A percentile compares a stretch with the other conserved stretches of the same genome.
Evolutionary conservation across 352 stramenopile species (phyloP).

Genomic region (Poterioochromonas sp.): DNA sequence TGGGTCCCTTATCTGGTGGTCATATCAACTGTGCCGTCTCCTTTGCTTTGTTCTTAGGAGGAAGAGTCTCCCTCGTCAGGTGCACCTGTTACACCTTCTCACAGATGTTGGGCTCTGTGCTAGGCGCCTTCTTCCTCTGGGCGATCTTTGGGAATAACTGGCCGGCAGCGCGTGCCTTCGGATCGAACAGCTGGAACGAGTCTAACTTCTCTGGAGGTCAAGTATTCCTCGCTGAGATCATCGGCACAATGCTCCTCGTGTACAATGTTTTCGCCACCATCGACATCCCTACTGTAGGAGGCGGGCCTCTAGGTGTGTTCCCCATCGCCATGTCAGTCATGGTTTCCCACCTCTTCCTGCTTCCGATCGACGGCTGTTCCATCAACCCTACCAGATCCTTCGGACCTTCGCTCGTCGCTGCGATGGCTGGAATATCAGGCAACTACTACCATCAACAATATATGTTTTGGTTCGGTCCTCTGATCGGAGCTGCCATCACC

Average conservation of each 20-base stretch:
- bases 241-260: slow-evolving; percentile 15
- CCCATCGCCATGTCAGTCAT: slow-evolving; percentile 28
- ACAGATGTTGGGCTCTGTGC: slow-evolving; percentile 19
- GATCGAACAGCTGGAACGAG: slow-evolving; percentile 24
- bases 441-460: slow-evolving; percentile 31
- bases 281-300: slow-evolving; percentile 15
- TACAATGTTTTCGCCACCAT: slow-evolving; percentile 29
- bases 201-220: slow-evolving; percentile 18
- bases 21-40: slow-evolving; percentile 27
- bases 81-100: slow-evolving; percentile 5
- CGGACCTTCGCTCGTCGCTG: slow-evolving; percentile 19
- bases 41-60: neutral
- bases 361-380: slow-evolving; percentile 28
- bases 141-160: slow-evolving; percentile 17
- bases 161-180: slow-evolving; percentile 12
- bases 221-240: slow-evolving; percentile 25
- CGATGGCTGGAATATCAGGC: slow-evolving; percentile 1
- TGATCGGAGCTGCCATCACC: slow-evolving; percentile 20
- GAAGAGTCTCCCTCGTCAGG: slow-evolving; percentile 5
- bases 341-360: slow-evolving; percentile 20
- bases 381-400: slow-evolving; percentile 28
- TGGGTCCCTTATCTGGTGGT: slow-evolving; percentile 27
- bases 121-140: slow-evolving; percentile 22
- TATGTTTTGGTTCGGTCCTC: slow-evolving; percentile 31
- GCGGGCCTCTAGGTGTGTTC: slow-evolving; percentile 13